These are phyloP conservation scores for Rasamsonia emersonii DNA, from an alignment of 2,329 filamentous ascomycete species.

Conservation along the genomic window DNA sequence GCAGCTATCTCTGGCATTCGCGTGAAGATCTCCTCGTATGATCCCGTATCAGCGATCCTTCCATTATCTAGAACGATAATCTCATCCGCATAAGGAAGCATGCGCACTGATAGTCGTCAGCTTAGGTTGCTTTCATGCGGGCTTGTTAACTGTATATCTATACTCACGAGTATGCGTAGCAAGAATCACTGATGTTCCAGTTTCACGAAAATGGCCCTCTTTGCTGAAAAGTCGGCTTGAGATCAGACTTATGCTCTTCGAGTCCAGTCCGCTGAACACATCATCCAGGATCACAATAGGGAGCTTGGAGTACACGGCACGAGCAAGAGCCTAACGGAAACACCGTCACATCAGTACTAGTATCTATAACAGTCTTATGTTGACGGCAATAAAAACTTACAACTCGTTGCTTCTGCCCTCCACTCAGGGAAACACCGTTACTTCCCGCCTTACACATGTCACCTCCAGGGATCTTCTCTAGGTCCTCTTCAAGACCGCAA, in stretches of 20 bases:
- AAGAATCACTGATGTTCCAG: conserved; percentile 5
- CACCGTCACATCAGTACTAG: no score
- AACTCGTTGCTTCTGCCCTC: conserved; percentile 45
- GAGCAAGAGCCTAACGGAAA: conserved; percentile 20
- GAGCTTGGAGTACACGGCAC: conserved; percentile 40
- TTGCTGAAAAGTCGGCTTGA: conserved; percentile 4
- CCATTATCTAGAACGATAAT: conserved; percentile 23
- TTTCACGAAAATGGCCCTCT: conserved; percentile 6
- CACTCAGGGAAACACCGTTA: conserved; percentile 43
- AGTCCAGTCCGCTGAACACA: conserved; percentile 7
- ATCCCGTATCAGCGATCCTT: conserved; percentile 3
- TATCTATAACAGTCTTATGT: conserved; percentile 27
- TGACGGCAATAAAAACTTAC: conserved; percentile 24
- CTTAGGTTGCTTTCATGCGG: conserved; percentile 36
- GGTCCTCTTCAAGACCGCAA: conserved; percentile 27
- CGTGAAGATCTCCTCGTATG: conserved; percentile 26
- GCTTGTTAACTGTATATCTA: conserved; percentile 21
- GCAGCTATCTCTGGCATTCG: conserved; percentile 8
- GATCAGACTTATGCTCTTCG: conserved; percentile 3
- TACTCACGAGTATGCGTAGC: conserved; percentile 6
- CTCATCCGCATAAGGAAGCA: conserved; percentile 29
- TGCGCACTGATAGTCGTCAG: conserved; percentile 16
- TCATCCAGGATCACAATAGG: conserved; percentile 7
- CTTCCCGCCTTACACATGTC: conserved; percentile 41
- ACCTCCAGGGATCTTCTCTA: conserved; percentile 29